Base-by-base conservation (phyloP, 495 filamentous ascomycete species). In the Tuber calosporum region DNA sequence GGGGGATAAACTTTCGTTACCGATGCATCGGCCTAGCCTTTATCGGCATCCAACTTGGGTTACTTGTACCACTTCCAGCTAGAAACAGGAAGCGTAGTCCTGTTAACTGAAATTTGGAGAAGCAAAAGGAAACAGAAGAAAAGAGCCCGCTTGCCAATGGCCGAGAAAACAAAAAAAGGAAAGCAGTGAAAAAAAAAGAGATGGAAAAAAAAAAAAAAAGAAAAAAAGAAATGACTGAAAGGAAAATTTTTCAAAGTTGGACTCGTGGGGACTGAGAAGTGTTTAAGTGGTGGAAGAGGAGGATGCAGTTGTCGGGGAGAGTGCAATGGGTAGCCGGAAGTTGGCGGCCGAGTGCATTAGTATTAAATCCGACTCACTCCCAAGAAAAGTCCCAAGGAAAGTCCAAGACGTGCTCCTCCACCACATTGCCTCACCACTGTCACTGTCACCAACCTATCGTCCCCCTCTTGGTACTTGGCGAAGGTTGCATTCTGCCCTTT, bases 201-300 rank as follows among this genome's bases (percentile, higher is more conserved):
- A 70, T 67, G 37, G 37, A 62, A 66, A 20, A 66, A 72, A 40
- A n/a, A 62, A 74, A 70, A 69, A 42, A 69, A 40, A 38, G 42
- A 42, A 71, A 36, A 43, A 36, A 19, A 20, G 26, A 62, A 74
- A 74, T 40, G 39, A 9, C 39, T 40, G 8, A 70, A 42, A 69
- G 36, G 4, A 67, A 37, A 17, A 68, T 41, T 76, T 74, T 75
- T 70, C 22, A 48, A 15, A 3, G 11, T 58, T 26, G 26, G 15
- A 3, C 48, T 58, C 48, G 48, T 58, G 48, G n/a, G n/a, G n/a
- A 30, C n/a, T 15, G 11, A n/a, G n/a, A 30, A 58, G 48, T n/a
- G 9, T 15, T 11, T n/a, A 13, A 58, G 2, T 58, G 48, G 48
- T 30, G n/a, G 48, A 15, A 58, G n/a, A n/a, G 48, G 7, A 11